A percentile compares a stretch with the other conserved stretches of the same genome.
phyloP scores from a whole-genome alignment of 2,329 filamentous ascomycete species.

The Drechslerella stenobrocha region DNA sequence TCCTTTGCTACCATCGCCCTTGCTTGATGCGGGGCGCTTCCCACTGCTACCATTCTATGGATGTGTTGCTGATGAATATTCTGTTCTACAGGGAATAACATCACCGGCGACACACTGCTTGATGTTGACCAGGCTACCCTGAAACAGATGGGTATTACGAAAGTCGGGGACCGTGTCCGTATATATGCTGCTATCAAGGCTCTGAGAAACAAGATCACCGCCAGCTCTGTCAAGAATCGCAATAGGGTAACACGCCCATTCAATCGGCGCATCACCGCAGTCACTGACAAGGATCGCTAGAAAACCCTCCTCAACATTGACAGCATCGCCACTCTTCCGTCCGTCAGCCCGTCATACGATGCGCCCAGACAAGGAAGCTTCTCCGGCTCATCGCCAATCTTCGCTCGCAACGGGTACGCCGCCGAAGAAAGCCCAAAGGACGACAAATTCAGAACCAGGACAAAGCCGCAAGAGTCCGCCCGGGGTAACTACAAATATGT shows the following conservation, averaged over 20 bases:
- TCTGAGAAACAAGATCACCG: slow-evolving; percentile 73
- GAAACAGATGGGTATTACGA: slow-evolving; percentile 97
- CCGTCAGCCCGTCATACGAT: slow-evolving; percentile 40
- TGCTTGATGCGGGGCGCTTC: slow-evolving; percentile 14
- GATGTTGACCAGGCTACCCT: slow-evolving; percentile 96
- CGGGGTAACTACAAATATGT: slow-evolving; percentile 34
- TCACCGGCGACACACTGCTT: slow-evolving; percentile 93
- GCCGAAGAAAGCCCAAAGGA: slow-evolving; percentile 47
- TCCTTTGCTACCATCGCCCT: slow-evolving; percentile 61
- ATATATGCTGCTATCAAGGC: slow-evolving; percentile 85
- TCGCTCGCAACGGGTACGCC: slow-evolving; percentile 22
- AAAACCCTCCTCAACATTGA: slow-evolving; percentile 46
- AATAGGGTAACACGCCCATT: slow-evolving; percentile 68
- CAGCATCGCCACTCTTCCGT: slow-evolving; percentile 41
- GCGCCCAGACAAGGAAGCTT: slow-evolving; percentile 33
- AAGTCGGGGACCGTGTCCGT: slow-evolving; percentile 92
- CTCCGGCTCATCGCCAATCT: slow-evolving; percentile 32
- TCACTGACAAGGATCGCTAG: slow-evolving; percentile 20
- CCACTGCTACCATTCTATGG: background rate
- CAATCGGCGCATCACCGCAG: background rate
- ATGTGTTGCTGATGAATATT: slow-evolving; percentile 50
- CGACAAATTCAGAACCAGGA: slow-evolving; percentile 37
- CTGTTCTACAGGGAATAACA: slow-evolving; percentile 71
- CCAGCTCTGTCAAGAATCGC: slow-evolving; percentile 73
- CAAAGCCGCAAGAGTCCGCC: slow-evolving; percentile 14